These are phyloP conservation scores for Xylaria scruposa DNA, from an alignment of 495 filamentous ascomycete genomes.

Conservation along the genomic window DNA sequence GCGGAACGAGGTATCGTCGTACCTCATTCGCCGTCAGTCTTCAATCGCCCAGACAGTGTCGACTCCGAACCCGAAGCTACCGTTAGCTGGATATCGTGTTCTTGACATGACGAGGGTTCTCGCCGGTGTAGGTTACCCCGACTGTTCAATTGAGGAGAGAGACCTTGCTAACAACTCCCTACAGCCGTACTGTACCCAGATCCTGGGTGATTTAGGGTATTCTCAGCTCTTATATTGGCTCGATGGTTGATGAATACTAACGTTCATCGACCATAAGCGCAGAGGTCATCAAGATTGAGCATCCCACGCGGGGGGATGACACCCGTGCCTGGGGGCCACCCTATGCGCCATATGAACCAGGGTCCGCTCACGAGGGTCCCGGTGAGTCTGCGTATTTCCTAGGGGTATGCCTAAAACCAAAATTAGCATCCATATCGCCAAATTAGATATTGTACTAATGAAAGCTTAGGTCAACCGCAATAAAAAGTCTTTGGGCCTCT, in stretches of 20 bases:
- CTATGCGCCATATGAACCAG: slow-evolving; percentile 75
- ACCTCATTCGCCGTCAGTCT: slow-evolving; percentile 20
- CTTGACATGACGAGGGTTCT: slow-evolving; percentile 97
- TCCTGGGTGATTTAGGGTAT: slow-evolving; percentile 95
- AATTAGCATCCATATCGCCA: background rate
- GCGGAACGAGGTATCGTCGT: background rate
- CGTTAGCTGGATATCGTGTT: slow-evolving; percentile 84
- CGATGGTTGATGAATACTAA: slow-evolving; percentile 30
- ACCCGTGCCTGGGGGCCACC: slow-evolving; percentile 97
- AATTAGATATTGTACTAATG: slow-evolving; percentile 16
- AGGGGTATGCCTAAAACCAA: slow-evolving; percentile 60
- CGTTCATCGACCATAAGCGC: slow-evolving; percentile 64
- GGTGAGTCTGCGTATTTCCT: slow-evolving; percentile 97
- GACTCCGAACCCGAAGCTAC: slow-evolving; percentile 46
- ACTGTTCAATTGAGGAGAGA: slow-evolving; percentile 14
- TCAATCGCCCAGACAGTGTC: slow-evolving; percentile 11
- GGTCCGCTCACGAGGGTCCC: slow-evolving; percentile 67
- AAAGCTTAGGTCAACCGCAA: slow-evolving; percentile 82
- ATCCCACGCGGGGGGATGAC: slow-evolving; percentile 89
- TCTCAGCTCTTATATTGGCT: slow-evolving; percentile 38
- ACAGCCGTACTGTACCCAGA: slow-evolving; percentile 97
- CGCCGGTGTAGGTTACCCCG: slow-evolving; percentile 74
- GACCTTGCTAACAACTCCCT: slow-evolving; percentile 15
- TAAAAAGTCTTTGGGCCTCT: slow-evolving; percentile 92
- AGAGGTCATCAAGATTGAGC: slow-evolving; percentile 96